These are phyloP conservation scores for Cercospora sp. DNA, from an alignment of 2,329 filamentous ascomycete genomes.

Conservation along the genomic window DNA sequence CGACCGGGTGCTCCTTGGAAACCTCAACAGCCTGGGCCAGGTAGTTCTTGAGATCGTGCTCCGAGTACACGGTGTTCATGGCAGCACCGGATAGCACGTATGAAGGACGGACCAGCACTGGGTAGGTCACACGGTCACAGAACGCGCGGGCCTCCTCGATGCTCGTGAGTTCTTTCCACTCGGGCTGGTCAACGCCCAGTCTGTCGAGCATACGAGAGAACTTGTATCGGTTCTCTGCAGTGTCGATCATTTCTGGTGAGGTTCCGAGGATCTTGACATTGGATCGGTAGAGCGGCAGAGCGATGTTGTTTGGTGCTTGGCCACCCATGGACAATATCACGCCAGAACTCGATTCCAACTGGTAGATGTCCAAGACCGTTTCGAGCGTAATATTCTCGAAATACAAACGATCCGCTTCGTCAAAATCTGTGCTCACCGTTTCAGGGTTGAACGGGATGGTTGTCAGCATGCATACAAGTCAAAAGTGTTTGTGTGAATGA, in stretches of 20 bases:
- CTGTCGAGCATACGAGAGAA: slow-evolving; percentile 97
- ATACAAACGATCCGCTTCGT: slow-evolving; percentile 90
- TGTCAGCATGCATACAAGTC: neutral
- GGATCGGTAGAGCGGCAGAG: slow-evolving; percentile 79
- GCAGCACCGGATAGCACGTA: slow-evolving; percentile 96
- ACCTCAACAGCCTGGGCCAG: slow-evolving; percentile 89
- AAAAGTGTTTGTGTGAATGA: neutral
- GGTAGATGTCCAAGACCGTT: slow-evolving; percentile 89
- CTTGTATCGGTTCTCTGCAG: slow-evolving; percentile 95
- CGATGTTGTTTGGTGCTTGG: slow-evolving; percentile 97
- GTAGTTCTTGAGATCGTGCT: slow-evolving; percentile 86
- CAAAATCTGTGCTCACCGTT: slow-evolving; percentile 76
- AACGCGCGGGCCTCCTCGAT: slow-evolving; percentile 87
- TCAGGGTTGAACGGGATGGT: slow-evolving; percentile 65
- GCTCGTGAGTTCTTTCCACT: slow-evolving; percentile 96
- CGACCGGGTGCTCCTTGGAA: slow-evolving; percentile 91
- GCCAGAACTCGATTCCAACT: too few species aligned
- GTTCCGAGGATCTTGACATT: slow-evolving; percentile 94
- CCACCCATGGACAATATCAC: slow-evolving; percentile 99
- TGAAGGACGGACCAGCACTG: slow-evolving; percentile 90
- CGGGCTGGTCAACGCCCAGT: slow-evolving; percentile 92
- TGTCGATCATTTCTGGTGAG: slow-evolving; percentile 98
- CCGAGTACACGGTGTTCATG: slow-evolving; percentile 99
- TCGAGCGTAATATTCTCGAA: slow-evolving; percentile 72
- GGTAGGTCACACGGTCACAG: slow-evolving; percentile 85